Evolutionary conservation across 2,329 filamentous ascomycete species (phyloP), one percentile per base, ranked within the genome.

Genomic region (Lomentospora prolificans): DNA sequence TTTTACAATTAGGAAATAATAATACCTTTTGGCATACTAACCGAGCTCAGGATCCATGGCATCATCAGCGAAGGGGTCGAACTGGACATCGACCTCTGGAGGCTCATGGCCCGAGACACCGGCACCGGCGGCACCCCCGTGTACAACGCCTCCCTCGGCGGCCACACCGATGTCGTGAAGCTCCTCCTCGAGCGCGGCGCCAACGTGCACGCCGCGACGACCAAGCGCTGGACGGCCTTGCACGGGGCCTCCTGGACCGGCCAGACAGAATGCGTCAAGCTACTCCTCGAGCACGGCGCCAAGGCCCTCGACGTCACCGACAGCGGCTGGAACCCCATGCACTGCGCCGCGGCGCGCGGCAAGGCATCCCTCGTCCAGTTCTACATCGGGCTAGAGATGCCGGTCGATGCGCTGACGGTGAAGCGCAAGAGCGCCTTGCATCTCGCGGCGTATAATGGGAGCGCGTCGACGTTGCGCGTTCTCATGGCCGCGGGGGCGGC

Each of bases 201-300:
- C 14, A 25, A 52, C 17, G n/a, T 52, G 10, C 17, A 33, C n/a
- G 28, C 17, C 28, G 17, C 22, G 5, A 52, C 50, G 2, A 33
- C 50, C 14, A 36, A 36, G 28, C 28, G 33, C 2, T 52, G 50
- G 50, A 52, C 50, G 9, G 50, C 28, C 27, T 17, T 52, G 10
- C 50, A 52, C 28, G 22, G 7, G 27, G 50, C 50, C n/a, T 31
- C 50, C 9, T 52, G 50, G 50, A 52, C 50, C 14, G 50, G 50
- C 28, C 50, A 52, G 28, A 31, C 24, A 6, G 50, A 52, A 22
- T 52, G 50, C 50, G 50, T 52, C 50, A 52, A 52, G 50, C 50
- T 52, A 10, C 27, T 52, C n/a, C 27, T 52, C 3, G 28, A 52
- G 3, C 2, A 36, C 50, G 50, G 50, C 9, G 50, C 28, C 3